A percentile compares a stretch with the other conserved stretches of the same genome.
Conservation (phyloP, 345 rosid genomes). For the Hevea brasiliensis region DNA sequence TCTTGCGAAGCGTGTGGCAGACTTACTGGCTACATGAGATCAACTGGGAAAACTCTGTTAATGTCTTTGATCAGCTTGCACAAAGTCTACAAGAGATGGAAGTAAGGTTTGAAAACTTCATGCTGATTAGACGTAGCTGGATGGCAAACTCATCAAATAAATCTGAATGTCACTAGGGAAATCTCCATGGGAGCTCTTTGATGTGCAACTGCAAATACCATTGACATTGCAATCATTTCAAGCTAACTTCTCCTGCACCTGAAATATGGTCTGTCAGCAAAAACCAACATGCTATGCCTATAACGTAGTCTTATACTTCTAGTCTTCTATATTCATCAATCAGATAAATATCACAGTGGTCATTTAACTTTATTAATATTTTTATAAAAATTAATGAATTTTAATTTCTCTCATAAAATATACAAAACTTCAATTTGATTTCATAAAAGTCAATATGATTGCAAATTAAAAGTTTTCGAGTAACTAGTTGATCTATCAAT, state of each 20-base stretch:
- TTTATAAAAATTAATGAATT: too few relatives aligned
- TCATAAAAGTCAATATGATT: too few relatives aligned
- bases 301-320: too few relatives aligned
- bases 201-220: background rate
- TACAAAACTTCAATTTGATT: too few relatives aligned
- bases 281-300: background rate
- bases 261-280: background rate
- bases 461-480: too few relatives aligned
- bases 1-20: conserved; percentile 80
- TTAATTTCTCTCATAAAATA: too few relatives aligned
- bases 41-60: conserved; percentile 40
- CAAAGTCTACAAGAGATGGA: conserved; percentile 62
- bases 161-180: conserved; percentile 61
- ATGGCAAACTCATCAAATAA: conserved; percentile 68
- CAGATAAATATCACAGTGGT: too few relatives aligned
- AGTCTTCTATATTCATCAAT: too few relatives aligned
- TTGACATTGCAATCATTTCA: background rate
- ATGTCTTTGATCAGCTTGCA: conserved; percentile 42
- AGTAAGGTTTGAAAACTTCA: conserved; percentile 58
- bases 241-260: background rate
- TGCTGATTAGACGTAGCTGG: conserved; percentile 63
- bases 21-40: conserved; percentile 70
- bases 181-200: conserved; percentile 37
- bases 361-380: too few relatives aligned
- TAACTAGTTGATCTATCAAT: too few relatives aligned